Percentiles rank a stretch among this genome's conserved stretches.
Evolutionary conservation across 2,329 filamentous ascomycete genomes (phyloP).

Genomic region (Fusarium gaditjirri): DNA sequence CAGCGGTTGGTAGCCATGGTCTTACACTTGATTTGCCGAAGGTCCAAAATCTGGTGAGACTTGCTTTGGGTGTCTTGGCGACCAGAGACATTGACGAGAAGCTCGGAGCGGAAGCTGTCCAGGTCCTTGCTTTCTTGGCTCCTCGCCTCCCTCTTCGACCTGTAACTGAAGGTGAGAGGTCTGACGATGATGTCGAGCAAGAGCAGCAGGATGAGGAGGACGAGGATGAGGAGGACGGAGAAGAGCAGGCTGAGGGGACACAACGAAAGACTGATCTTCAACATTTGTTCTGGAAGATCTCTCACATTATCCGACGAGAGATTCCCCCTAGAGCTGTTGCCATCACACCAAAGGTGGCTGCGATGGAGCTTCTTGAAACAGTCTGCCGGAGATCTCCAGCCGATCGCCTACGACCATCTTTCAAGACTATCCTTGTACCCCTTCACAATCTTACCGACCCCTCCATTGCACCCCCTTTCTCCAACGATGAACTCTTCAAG

Average conservation of each 20-base stretch:
- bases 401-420: conserved; percentile 67
- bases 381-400: conserved; percentile 71
- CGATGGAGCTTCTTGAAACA: conserved; percentile 78
- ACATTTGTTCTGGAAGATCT: conserved; percentile 82
- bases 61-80: conserved; percentile 65
- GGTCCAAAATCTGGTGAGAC: conserved; percentile 68
- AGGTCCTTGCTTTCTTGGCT: conserved; percentile 85
- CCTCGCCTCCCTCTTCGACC: conserved; percentile 58
- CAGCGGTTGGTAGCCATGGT: conserved; percentile 76
- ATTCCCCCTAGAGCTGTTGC: conserved; percentile 70
- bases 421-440: conserved; percentile 68
- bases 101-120: conserved; percentile 80
- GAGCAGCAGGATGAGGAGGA: conserved; percentile 58
- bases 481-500: conserved; percentile 76
- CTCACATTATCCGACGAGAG: conserved; percentile 82
- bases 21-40: conserved; percentile 72
- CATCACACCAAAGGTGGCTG: conserved; percentile 78
- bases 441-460: conserved; percentile 88
- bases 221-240: conserved; percentile 57
- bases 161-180: conserved; percentile 53
- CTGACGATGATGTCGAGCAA: conserved; percentile 52
- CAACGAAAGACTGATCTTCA: conserved; percentile 62
- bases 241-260: conserved; percentile 56
- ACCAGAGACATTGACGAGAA: conserved; percentile 74
- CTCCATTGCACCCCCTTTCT: conserved; percentile 76